These are phyloP conservation scores for Backusella mclennaniae DNA, from an alignment of 192 early-diverging fungal species.

Conservation along the genomic window DNA sequence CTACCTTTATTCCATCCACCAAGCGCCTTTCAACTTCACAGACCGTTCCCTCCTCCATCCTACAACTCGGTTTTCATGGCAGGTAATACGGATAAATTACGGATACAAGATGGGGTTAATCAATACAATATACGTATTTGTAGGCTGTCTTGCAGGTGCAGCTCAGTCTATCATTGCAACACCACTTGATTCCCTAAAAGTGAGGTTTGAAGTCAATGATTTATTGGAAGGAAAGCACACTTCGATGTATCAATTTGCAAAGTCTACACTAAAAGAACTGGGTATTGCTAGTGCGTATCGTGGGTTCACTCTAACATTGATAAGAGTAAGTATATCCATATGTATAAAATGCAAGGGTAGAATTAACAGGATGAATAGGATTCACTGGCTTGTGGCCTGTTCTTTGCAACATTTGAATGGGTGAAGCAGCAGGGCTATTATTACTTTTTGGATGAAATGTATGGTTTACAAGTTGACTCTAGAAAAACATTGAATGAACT, in stretches of 20 bases:
- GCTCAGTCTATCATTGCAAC: slow-evolving; percentile 73
- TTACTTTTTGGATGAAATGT: slow-evolving; percentile 53
- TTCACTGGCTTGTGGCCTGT: slow-evolving; percentile 66
- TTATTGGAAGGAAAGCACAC: slow-evolving; percentile 66
- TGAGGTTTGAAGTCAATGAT: slow-evolving; percentile 75
- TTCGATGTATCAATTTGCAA: slow-evolving; percentile 67
- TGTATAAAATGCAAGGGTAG: not conserved
- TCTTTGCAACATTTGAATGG: slow-evolving; percentile 79
- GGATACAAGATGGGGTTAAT: not conserved
- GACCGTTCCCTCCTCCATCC: slow-evolving; percentile 50
- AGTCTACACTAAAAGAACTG: slow-evolving; percentile 52
- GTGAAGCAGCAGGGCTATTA: slow-evolving; percentile 72
- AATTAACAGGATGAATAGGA: slow-evolving; percentile 42
- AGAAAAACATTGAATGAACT: slow-evolving; percentile 15
- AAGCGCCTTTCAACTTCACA: slow-evolving; percentile 43
- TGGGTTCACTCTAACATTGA: slow-evolving; percentile 50
- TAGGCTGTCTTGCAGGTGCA: slow-evolving; percentile 65
- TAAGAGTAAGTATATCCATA: slow-evolving; percentile 38
- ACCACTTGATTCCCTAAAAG: slow-evolving; percentile 70
- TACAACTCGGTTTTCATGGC: slow-evolving; percentile 52
- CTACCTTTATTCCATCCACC: slow-evolving; percentile 52
- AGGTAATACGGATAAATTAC: slow-evolving; percentile 13
- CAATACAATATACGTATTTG: not conserved
- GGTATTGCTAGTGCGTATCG: slow-evolving; percentile 54
- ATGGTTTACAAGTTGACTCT: slow-evolving; percentile 42